Percentiles rank a stretch among this genome's conserved stretches.
phyloP scores from a whole-genome alignment of 176 grass and related monocot species.

The Secale cereale region DNA sequence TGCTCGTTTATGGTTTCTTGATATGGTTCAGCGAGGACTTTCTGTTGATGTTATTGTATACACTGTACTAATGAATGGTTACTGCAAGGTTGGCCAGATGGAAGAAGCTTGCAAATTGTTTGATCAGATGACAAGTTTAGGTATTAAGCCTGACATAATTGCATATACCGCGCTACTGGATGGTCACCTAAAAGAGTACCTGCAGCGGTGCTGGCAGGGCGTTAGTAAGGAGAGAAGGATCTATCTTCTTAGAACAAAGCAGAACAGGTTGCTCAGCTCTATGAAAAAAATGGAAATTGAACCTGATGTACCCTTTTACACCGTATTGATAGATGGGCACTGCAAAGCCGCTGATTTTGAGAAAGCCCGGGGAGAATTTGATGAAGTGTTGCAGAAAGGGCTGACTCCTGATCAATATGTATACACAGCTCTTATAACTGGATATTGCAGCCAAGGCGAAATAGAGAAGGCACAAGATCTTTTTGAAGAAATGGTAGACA shows the following conservation, averaged over 20 bases:
- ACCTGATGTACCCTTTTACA: conserved; percentile 70
- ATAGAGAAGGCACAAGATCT: conserved; percentile 50
- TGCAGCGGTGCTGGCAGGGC: conserved; percentile 24
- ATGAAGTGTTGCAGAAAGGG: conserved; percentile 64
- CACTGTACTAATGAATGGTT: conserved; percentile 69
- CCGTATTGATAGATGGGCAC: conserved; percentile 71
- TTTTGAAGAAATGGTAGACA: conserved; percentile 67
- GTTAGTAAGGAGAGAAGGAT: conserved; percentile 39
- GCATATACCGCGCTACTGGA: conserved; percentile 37
- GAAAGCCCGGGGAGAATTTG: conserved; percentile 52
- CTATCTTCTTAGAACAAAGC: conserved; percentile 38
- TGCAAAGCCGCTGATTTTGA: conserved; percentile 65
- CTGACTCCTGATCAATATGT: conserved; percentile 52
- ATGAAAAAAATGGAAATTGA: conserved; percentile 51
- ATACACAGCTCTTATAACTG: conserved; percentile 69
- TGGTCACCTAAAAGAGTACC: conserved; percentile 34
- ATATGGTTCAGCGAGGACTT: conserved; percentile 49
- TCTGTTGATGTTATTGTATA: conserved; percentile 56
- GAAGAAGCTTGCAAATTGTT: conserved; percentile 57
- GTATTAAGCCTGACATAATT: conserved; percentile 67
- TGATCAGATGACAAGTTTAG: conserved; percentile 44
- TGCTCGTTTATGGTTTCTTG: conserved; percentile 56
- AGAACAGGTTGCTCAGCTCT: conserved; percentile 18
- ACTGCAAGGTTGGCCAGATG: conserved; percentile 45
- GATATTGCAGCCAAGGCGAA: conserved; percentile 66